phyloP scores from a whole-genome alignment of 495 filamentous ascomycete genomes.

The Hyphodiscus hymeniophilus region DNA sequence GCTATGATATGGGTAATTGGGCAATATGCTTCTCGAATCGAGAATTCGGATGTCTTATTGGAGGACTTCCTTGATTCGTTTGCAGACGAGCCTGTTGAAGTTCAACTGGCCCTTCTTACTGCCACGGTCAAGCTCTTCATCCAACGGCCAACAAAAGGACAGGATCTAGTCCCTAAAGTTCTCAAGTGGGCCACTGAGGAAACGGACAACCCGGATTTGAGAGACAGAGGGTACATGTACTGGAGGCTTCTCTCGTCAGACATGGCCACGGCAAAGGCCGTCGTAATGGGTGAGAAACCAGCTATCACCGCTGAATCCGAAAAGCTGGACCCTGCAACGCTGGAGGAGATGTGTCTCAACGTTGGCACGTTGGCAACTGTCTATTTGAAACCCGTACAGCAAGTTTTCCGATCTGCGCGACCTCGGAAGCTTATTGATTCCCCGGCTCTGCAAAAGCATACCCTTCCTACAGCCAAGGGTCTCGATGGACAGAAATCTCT shows the following conservation, averaged over 20 bases:
- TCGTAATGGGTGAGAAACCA: constrained; percentile 97
- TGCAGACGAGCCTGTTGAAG: constrained; percentile 87
- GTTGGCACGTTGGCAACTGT: constrained; percentile 95
- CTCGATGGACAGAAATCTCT: constrained; percentile 44
- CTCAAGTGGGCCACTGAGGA: constrained; percentile 99
- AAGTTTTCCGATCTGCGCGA: constrained; percentile 90
- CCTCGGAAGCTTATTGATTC: constrained; percentile 68
- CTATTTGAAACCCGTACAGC: constrained; percentile 94
- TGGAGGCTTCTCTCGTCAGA: constrained; percentile 96
- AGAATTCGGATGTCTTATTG: constrained; percentile 86
- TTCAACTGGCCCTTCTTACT: constrained; percentile 89
- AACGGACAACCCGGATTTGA: constrained; percentile 94
- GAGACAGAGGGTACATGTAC: constrained; percentile 98
- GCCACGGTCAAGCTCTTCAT: constrained; percentile 98
- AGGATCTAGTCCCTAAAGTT: constrained; percentile 88
- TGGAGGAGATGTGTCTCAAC: constrained; percentile 95
- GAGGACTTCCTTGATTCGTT: constrained; percentile 95
- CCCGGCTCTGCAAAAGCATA: constrained; percentile 72
- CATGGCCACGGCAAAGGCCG: constrained; percentile 71
- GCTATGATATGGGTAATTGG: constrained; percentile 99
- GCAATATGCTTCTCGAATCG: constrained; percentile 93
- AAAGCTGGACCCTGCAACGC: constrained; percentile 80
- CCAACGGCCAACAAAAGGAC: constrained; percentile 89
- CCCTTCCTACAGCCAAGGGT: constrained; percentile 38
- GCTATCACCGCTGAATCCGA: constrained; percentile 95